A percentile compares a stretch with the other conserved stretches of the same genome.
These are phyloP conservation scores for Aschersonia sp. DNA, from an alignment of 2,329 filamentous ascomycete species.

Conservation along the genomic window DNA sequence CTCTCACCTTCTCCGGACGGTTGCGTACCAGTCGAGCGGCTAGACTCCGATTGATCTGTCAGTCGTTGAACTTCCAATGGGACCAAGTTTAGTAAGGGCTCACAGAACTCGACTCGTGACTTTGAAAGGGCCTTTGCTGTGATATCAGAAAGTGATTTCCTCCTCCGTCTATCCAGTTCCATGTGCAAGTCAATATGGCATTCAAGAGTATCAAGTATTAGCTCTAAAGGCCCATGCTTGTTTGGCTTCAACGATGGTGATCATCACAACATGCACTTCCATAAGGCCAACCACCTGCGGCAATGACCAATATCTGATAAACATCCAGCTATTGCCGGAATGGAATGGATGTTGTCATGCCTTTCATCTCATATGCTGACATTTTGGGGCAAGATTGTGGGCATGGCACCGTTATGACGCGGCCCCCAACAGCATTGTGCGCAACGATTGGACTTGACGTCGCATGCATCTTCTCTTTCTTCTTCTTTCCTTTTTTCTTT, in stretches of 20 bases:
- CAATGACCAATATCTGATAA: not conserved
- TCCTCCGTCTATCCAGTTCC: no score
- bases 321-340: not conserved
- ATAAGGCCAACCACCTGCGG: not conserved
- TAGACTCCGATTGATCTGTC: not conserved
- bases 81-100: not conserved
- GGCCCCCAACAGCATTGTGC: not conserved
- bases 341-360: not conserved
- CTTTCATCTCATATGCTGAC: not conserved
- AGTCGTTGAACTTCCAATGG: not conserved
- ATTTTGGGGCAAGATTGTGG: not conserved
- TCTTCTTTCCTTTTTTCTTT: no score
- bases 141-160: no score
- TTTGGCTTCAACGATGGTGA: not conserved
- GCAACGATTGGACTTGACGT: not conserved
- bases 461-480: not conserved
- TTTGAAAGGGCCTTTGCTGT: no score
- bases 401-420: not conserved
- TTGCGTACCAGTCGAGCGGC: no score
- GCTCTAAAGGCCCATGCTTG: not conserved
- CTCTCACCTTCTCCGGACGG: not conserved
- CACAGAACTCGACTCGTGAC: not conserved
- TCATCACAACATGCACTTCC: not conserved
- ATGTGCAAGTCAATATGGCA: no score
- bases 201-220: not conserved